phyloP scores from a whole-genome alignment of 2,329 filamentous ascomycete species.

The Botrytis byssoidea region DNA sequence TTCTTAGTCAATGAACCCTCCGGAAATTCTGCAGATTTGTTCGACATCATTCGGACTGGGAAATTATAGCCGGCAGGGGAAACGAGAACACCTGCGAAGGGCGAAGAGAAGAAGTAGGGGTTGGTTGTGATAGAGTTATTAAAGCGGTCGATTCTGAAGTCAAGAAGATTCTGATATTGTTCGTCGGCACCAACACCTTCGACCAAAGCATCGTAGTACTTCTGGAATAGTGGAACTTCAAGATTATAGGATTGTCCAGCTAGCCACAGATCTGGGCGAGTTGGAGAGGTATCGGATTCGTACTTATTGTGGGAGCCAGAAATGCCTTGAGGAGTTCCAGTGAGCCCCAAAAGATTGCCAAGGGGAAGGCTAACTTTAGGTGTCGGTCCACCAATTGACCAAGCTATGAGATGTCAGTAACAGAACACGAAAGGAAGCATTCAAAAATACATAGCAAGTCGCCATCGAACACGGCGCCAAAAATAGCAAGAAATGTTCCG shows the following conservation, averaged over 20 bases:
- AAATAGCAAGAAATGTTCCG: conserved; percentile 1
- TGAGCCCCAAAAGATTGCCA: conserved; percentile 24
- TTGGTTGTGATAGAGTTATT: conserved; percentile 39
- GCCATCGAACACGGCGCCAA: conserved; percentile 3
- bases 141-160: conserved; percentile 8
- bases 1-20: conserved; percentile 42
- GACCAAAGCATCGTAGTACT: conserved; percentile 14
- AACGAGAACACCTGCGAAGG: conserved; percentile 29
- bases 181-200: conserved; percentile 6
- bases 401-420: neutral
- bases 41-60: conserved; percentile 33
- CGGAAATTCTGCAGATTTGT: conserved; percentile 32
- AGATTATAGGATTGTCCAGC: conserved; percentile 6
- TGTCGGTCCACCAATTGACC: conserved; percentile 14
- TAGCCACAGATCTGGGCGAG: conserved; percentile 47
- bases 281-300: conserved; percentile 51
- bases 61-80: conserved; percentile 31
- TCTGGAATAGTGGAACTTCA: conserved; percentile 8
- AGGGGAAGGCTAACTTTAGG: conserved; percentile 23
- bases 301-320: conserved; percentile 51
- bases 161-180: conserved; percentile 10
- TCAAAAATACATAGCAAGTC: neutral
- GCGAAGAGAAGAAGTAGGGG: conserved; percentile 53
- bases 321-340: conserved; percentile 46
- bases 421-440: neutral